Evolutionary conservation across 139 green algal species (phyloP).

Genomic region (Chlorella sp.): DNA sequence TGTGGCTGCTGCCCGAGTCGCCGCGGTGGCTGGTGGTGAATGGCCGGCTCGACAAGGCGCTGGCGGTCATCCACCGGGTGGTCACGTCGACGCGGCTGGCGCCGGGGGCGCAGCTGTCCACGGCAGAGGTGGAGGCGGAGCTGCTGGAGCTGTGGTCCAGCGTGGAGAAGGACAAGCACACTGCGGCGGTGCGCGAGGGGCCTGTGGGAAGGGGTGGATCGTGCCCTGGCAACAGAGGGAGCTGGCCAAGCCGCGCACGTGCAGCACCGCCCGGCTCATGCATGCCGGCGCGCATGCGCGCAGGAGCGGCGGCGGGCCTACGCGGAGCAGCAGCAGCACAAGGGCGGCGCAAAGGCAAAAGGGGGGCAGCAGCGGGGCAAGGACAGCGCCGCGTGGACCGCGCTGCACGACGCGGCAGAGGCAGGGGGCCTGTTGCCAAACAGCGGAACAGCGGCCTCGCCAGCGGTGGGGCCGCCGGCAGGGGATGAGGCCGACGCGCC

Average conservation of each 20-base stretch:
- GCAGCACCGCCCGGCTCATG: too few relatives aligned
- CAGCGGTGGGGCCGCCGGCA: background rate
- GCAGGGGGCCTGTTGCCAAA: background rate
- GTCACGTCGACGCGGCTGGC: slow-evolving; percentile 40
- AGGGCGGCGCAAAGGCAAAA: background rate
- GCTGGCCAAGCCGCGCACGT: too few relatives aligned
- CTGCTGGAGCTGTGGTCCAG: slow-evolving; percentile 80
- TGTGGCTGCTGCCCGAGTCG: slow-evolving; percentile 79
- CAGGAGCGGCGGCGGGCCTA: slow-evolving; percentile 5
- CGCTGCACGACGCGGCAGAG: background rate
- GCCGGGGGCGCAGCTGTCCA: slow-evolving; percentile 34
- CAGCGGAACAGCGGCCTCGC: slow-evolving; percentile 21
- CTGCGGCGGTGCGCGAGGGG: slow-evolving; percentile 7
- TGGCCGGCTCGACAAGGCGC: slow-evolving; percentile 65
- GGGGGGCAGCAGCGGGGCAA: background rate
- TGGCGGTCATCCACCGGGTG: slow-evolving; percentile 66
- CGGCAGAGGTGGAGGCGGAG: slow-evolving; percentile 76
- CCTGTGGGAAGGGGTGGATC: background rate
- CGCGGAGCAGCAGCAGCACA: background rate
- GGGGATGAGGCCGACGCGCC: too few relatives aligned
- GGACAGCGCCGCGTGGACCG: too few relatives aligned
- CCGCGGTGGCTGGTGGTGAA: slow-evolving; percentile 80
- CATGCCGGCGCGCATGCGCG: too few relatives aligned
- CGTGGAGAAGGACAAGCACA: slow-evolving; percentile 74
- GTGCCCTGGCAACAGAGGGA: too few relatives aligned